Evolutionary conservation across 148 eudicot genomes (phyloP), one percentile per base, ranked within the genome.

Genomic region (Nyssa sinensis): DNA sequence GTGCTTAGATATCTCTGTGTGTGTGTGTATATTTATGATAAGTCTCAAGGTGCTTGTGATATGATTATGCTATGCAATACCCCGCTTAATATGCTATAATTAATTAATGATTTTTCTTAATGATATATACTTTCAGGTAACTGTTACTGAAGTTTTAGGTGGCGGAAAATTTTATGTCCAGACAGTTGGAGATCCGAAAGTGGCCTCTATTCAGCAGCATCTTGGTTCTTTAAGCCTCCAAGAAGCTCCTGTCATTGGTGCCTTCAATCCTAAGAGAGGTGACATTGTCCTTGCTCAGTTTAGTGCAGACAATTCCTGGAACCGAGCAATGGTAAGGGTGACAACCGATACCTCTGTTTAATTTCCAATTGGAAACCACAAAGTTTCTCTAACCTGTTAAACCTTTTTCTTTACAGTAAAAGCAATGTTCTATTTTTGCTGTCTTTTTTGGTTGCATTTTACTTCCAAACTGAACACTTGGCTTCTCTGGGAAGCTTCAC

Each of bases 91-190:
- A 13, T 70, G 25, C 13, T 10, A 25, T 32, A 12, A n/a, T 3
- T 21, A 37, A 14, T 71, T 3, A 13, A 19, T 55, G 59, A 55
- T 55, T 49, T 14, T 1, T 17, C 21, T 17, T 19, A 55, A 55
- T 55, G 23, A 60, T 65, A 47, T 69, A 29, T 66, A 27, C 69
- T 65, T 34, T n/a, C 81, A 95, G 98, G 97, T 86, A 13, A 83
- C 72, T 53, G 97, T 95, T 37, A 95, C 97, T 7, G 97, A 95
- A 73, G 88, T 92, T 65, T 71, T 95, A 57, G 88, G 85, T 25
- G 98, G 96, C 28, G 97, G 98, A 63, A 90, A 90, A 79, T 95
- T 95, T 73, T 95, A 95, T 79, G 90, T 92, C 71, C 97, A 95
- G 77, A 77, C 86, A 29, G 87, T 89, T 62, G 86, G 81, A 55